A percentile compares a stretch with the other conserved stretches of the same genome.
These are phyloP conservation scores for Auriscalpium vulgare DNA, from an alignment of 768 basidiomycete genomes.

Conservation along the genomic window DNA sequence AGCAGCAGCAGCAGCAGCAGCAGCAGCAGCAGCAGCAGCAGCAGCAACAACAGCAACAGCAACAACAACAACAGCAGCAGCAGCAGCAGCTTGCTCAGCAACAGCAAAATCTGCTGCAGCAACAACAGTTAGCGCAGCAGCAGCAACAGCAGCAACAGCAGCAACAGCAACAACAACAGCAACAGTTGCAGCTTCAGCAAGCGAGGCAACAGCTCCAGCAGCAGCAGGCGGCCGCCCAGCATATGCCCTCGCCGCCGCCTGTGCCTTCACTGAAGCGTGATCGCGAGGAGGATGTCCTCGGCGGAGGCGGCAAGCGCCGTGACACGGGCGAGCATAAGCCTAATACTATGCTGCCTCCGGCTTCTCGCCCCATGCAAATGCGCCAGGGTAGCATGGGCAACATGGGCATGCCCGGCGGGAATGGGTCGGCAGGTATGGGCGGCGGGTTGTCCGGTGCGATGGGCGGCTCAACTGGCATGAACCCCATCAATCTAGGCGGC, in stretches of 20 bases:
- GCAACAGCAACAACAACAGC: conserved; percentile 20
- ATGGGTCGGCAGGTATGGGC: background rate
- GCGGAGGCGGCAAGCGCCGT: conserved; percentile 48
- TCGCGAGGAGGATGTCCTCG: conserved; percentile 38
- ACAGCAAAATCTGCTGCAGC: conserved; percentile 21
- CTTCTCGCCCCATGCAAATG: background rate
- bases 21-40: conserved; percentile 2
- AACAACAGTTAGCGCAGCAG: conserved; percentile 15
- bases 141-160: conserved; percentile 9
- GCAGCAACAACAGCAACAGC: conserved; percentile 15
- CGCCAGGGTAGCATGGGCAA: conserved; percentile 20
- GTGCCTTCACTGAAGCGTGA: conserved; percentile 44
- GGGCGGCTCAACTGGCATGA: background rate
- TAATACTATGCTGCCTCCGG: conserved; percentile 16
- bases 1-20: conserved; percentile 23
- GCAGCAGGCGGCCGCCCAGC: conserved; percentile 23
- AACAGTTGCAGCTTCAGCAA: conserved; percentile 18
- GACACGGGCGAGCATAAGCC: conserved; percentile 56
- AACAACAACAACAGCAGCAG: conserved; percentile 28
- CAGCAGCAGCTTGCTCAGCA: conserved; percentile 28
- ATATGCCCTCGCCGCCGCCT: conserved; percentile 16
- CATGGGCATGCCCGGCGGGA: conserved; percentile 19
- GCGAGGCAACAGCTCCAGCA: conserved; percentile 24
- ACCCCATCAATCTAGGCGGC: background rate
- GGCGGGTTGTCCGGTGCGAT: background rate